Conservation (phyloP, 352 stramenopile species). For the Halophytophthora batemanensis region DNA sequence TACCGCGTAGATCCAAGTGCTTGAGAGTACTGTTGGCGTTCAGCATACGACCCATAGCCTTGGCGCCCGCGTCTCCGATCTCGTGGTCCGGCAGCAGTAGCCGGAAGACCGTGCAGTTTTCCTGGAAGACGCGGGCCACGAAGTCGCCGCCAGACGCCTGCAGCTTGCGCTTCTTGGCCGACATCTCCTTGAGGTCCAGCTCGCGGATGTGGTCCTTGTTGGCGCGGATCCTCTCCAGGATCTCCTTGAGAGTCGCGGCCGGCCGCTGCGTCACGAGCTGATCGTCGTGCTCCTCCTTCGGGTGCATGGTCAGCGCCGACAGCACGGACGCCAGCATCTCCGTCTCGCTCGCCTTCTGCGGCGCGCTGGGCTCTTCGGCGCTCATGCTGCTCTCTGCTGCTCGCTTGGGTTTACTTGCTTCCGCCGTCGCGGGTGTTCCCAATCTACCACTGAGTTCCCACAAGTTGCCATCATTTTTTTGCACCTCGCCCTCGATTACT, state of each 20-base stretch:
- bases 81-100: constrained; percentile 51
- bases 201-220: constrained; percentile 56
- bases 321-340: constrained; percentile 35
- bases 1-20: constrained; percentile 46
- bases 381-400: too few species aligned
- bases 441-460: too few species aligned
- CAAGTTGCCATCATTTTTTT: too few species aligned
- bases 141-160: constrained; percentile 30
- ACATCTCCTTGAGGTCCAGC: constrained; percentile 56
- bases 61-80: constrained; percentile 43
- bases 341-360: constrained; percentile 7
- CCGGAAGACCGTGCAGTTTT: constrained; percentile 40
- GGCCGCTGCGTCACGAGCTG: constrained; percentile 37
- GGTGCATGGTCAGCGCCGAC: constrained; percentile 32
- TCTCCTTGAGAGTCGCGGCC: constrained; percentile 40
- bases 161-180: constrained; percentile 43
- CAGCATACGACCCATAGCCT: constrained; percentile 53
- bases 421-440: too few species aligned
- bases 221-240: constrained; percentile 49
- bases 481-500: too few species aligned
- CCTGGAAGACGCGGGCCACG: constrained; percentile 49
- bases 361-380: neutral
- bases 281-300: constrained; percentile 18
- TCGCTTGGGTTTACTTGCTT: too few species aligned
- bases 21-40: constrained; percentile 43